Evolutionary conservation across 106 monocot genomes (phyloP).

Genomic region (Triglochin maritima): DNA sequence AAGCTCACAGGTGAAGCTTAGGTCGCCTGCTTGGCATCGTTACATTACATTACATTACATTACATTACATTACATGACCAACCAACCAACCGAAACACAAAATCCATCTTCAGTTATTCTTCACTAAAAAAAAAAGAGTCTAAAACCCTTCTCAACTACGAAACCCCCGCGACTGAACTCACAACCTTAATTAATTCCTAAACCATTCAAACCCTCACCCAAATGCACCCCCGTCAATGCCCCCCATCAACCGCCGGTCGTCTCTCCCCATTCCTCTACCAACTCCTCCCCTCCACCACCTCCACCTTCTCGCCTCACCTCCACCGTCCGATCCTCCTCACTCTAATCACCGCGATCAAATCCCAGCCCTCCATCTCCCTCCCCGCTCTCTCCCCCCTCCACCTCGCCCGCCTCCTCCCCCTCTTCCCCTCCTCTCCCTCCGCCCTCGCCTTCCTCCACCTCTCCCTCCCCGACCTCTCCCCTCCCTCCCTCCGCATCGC

Average conservation of each 20-base stretch:
- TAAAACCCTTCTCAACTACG: background rate
- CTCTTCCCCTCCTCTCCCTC: conserved; percentile 5
- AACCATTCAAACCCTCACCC: background rate
- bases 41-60: too few relatives aligned
- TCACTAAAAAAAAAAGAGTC: background rate
- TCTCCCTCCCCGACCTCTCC: conserved; percentile 9
- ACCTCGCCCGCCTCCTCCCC: conserved; percentile 6
- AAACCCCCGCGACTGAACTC: background rate
- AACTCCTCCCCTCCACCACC: conserved; percentile 6
- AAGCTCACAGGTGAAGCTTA: too few relatives aligned
- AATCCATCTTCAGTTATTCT: too few relatives aligned
- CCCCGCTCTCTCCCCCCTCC: conserved; percentile 11
- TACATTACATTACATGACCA: too few relatives aligned
- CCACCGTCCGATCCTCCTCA: conserved; percentile 32
- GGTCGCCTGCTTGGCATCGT: too few relatives aligned
- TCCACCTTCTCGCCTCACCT: conserved; percentile 3
- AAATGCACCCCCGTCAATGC: background rate
- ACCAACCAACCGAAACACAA: too few relatives aligned
- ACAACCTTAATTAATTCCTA: background rate
- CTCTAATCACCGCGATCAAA: conserved; percentile 30
- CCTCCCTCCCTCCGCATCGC: conserved; percentile 13
- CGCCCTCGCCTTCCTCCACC: conserved; percentile 15
- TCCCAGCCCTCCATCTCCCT: conserved; percentile 18
- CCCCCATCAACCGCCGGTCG: conserved; percentile 11
- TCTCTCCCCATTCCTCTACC: conserved; percentile 19